Percentiles rank a stretch among this genome's conserved stretches.
Evolutionary conservation across 768 basidiomycete genomes (phyloP).

Genomic region (Thelephora ganbajun): DNA sequence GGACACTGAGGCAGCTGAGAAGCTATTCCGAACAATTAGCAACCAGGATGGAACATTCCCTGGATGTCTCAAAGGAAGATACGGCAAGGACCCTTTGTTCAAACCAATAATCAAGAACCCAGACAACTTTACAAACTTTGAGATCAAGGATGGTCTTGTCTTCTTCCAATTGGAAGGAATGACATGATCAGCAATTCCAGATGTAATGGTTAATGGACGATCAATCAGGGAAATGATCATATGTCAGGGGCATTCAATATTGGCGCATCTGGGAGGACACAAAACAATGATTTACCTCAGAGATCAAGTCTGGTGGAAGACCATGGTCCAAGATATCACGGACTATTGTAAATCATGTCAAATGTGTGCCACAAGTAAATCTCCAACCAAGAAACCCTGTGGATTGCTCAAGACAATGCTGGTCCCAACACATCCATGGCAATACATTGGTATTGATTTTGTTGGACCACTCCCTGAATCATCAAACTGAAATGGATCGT

Average conservation of each 20-base stretch:
- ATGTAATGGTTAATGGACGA: constrained; percentile 9
- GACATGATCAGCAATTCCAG: constrained; percentile 16
- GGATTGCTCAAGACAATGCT: constrained; percentile 14
- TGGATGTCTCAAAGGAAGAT: constrained; percentile 8
- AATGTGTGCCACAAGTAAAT: constrained; percentile 11
- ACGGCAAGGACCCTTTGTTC: constrained; percentile 19
- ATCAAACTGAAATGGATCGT: constrained; percentile 10
- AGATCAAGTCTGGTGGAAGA: constrained; percentile 27
- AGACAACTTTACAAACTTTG: constrained; percentile 15
- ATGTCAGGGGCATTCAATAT: constrained; percentile 21
- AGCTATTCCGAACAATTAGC: neutral
- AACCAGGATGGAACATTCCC: constrained; percentile 6
- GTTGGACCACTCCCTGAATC: constrained; percentile 13
- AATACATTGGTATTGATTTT: constrained; percentile 17
- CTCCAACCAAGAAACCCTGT: constrained; percentile 10
- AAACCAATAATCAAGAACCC: constrained; percentile 12
- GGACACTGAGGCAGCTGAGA: neutral
- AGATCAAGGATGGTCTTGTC: constrained; percentile 9
- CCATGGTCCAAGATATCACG: constrained; percentile 15
- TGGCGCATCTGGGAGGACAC: constrained; percentile 22
- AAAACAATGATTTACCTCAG: constrained; percentile 22
- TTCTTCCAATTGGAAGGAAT: constrained; percentile 5
- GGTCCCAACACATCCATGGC: constrained; percentile 14
- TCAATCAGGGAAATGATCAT: constrained; percentile 20
- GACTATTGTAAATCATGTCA: constrained; percentile 15